Percentiles rank a stretch among this genome's conserved stretches.
phyloP scores from a whole-genome alignment of 2,329 filamentous ascomycete species.

The Knufia fluminis region DNA sequence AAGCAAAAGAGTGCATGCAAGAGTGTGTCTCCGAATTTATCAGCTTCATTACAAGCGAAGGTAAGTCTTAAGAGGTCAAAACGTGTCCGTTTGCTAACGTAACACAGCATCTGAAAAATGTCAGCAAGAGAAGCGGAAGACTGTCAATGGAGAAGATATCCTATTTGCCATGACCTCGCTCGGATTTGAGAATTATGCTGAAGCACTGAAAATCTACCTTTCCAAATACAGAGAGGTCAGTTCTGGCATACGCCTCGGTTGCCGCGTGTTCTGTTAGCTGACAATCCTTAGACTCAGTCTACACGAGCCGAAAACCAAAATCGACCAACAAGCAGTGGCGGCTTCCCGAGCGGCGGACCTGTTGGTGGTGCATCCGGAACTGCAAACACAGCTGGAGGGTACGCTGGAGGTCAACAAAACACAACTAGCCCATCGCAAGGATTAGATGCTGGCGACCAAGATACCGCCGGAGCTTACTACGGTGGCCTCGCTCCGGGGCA shows the following conservation, averaged over 20 bases:
- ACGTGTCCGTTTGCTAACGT: conserved; percentile 17
- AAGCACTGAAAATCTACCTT: conserved; percentile 95
- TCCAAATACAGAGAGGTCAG: conserved; percentile 96
- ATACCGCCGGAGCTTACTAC: conserved; percentile 33
- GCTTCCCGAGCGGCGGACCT: conserved; percentile 32
- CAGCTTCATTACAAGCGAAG: conserved; percentile 98
- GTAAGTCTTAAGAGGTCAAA: conserved; percentile 44
- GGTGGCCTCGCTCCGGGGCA: conserved; percentile 40
- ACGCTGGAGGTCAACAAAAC: conserved; percentile 18
- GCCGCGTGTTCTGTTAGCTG: conserved; percentile 10
- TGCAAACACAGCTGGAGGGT: conserved; percentile 26
- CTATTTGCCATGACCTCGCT: conserved; percentile 98
- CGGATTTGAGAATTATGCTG: conserved; percentile 97
- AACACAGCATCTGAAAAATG: conserved; percentile 89
- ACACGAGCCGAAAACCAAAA: conserved; percentile 59
- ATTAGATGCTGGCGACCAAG: conserved; percentile 29
- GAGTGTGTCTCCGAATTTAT: conserved; percentile 99
- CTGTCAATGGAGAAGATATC: conserved; percentile 97
- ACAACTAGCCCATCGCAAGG: conserved; percentile 8
- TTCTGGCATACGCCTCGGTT: conserved; percentile 27
- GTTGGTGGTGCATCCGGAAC: conserved; percentile 28
- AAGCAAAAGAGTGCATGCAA: conserved; percentile 99
- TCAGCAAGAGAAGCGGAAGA: conserved; percentile 98
- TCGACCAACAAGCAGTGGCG: conserved; percentile 43
- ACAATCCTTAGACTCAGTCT: conserved; percentile 60